phyloP scores from a whole-genome alignment of 176 grass and related monocot genomes.

The Leersia perrieri region DNA sequence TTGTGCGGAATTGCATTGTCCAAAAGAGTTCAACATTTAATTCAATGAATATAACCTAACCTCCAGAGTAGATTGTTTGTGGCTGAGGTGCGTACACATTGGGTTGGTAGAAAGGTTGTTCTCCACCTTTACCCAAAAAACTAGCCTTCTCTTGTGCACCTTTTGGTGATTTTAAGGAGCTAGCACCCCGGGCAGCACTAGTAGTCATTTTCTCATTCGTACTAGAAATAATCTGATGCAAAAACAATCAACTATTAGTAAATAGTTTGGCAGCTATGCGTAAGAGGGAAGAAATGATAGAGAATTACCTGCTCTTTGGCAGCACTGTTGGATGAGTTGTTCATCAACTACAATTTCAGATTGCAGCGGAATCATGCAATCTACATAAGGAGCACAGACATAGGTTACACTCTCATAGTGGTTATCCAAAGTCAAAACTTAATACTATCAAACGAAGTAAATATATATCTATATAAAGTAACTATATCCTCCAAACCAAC shows the following conservation, averaged over 20 bases:
- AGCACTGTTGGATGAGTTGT: constrained; percentile 44
- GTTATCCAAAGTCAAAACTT: not conserved
- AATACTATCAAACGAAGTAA: not conserved
- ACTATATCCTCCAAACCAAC: not conserved
- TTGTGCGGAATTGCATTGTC: not conserved
- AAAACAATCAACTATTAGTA: not conserved
- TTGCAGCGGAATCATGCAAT: constrained; percentile 27
- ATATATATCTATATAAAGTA: not conserved
- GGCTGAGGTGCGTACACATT: constrained; percentile 63
- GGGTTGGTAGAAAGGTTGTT: constrained; percentile 48
- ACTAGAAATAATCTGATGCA: constrained; percentile 52
- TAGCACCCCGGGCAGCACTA: constrained; percentile 33
- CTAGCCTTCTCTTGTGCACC: constrained; percentile 38
- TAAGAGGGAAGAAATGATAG: not conserved
- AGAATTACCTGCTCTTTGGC: constrained; percentile 52
- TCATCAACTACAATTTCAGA: constrained; percentile 45
- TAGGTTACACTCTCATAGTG: not conserved
- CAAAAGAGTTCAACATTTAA: not conserved
- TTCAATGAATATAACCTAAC: constrained; percentile 44
- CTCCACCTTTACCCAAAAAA: constrained; percentile 50
- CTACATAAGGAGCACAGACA: constrained; percentile 16
- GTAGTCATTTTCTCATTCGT: constrained; percentile 39
- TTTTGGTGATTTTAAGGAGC: constrained; percentile 39
- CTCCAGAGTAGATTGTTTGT: constrained; percentile 55
- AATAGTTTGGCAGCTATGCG: not conserved